Percentiles rank a stretch among this genome's conserved stretches.
Evolutionary conservation across 208 protist species (phyloP).

Genomic region (Leishmania gerbilli): DNA sequence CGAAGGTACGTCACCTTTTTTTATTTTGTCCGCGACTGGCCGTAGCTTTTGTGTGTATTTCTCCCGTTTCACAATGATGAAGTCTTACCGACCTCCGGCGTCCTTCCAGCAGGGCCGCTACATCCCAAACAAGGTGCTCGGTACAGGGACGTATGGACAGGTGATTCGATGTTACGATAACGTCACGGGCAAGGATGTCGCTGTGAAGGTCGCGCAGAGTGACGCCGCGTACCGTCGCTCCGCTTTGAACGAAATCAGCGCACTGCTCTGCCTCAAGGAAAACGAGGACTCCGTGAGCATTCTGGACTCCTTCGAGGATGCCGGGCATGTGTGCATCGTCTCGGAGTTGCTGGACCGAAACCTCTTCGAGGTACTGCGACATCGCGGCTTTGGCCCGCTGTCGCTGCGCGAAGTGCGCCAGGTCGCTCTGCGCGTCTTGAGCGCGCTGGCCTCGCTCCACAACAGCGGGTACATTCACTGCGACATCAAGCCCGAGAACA

Average conservation of each 20-base stretch:
- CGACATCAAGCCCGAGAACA: slow-evolving; percentile 97
- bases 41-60: neutral
- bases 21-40: neutral
- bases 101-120: slow-evolving; percentile 69
- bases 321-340: slow-evolving; percentile 83
- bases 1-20: neutral
- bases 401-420: slow-evolving; percentile 57
- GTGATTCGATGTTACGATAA: slow-evolving; percentile 90
- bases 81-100: slow-evolving; percentile 45
- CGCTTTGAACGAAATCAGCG: slow-evolving; percentile 82
- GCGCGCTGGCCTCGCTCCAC: slow-evolving; percentile 69
- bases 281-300: slow-evolving; percentile 53
- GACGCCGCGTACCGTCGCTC: slow-evolving; percentile 81
- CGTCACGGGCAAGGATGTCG: slow-evolving; percentile 64
- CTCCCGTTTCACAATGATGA: slow-evolving; percentile 33
- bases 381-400: slow-evolving; percentile 56
- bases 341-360: slow-evolving; percentile 78
- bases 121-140: slow-evolving; percentile 71
- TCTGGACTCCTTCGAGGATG: slow-evolving; percentile 79
- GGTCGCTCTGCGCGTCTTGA: slow-evolving; percentile 49
- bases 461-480: slow-evolving; percentile 93
- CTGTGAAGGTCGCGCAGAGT: slow-evolving; percentile 85
- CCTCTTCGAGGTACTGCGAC: slow-evolving; percentile 70
- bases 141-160: slow-evolving; percentile 92
- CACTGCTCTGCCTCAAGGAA: slow-evolving; percentile 48